Evolutionary conservation across 2,329 filamentous ascomycete species (phyloP).

Genomic region (Alternaria hordeiaustralica): DNA sequence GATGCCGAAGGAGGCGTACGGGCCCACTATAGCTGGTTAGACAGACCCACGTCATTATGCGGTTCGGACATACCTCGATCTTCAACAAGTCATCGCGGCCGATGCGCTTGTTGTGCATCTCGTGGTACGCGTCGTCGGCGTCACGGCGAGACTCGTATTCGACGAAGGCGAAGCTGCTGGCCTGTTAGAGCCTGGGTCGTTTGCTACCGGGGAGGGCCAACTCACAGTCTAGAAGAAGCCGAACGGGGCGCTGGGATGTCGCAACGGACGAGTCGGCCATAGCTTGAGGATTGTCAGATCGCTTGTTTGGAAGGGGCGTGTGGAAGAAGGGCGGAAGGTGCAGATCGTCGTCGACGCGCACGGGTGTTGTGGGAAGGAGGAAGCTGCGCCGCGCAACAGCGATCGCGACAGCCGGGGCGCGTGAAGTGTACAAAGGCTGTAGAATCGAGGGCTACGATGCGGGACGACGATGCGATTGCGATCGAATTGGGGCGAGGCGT

Average conservation of each 20-base stretch:
- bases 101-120: slow-evolving; percentile 99
- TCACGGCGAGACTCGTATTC: slow-evolving; percentile 99
- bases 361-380: slow-evolving; percentile 30
- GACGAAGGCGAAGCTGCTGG: slow-evolving; percentile 91
- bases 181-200: slow-evolving; percentile 24
- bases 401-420: background rate
- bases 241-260: slow-evolving; percentile 97
- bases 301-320: slow-evolving; percentile 17
- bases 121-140: slow-evolving; percentile 98
- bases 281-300: slow-evolving; percentile 69
- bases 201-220: slow-evolving; percentile 37
- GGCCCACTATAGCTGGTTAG: slow-evolving; percentile 76
- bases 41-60: background rate
- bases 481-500: slow-evolving; percentile 44
- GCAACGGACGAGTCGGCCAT: slow-evolving; percentile 96
- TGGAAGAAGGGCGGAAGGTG: slow-evolving; percentile 21
- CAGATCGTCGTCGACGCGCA: slow-evolving; percentile 1
- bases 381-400: slow-evolving; percentile 7
- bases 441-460: slow-evolving; percentile 22
- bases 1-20: slow-evolving; percentile 96
- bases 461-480: slow-evolving; percentile 40
- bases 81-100: slow-evolving; percentile 94
- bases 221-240: slow-evolving; percentile 93
- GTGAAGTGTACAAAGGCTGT: slow-evolving; percentile 8
- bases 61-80: slow-evolving; percentile 75